Evolutionary conservation across 2,329 filamentous ascomycete species (phyloP), one percentile per base, ranked within the genome.

Genomic region (Aspergillus sp.): DNA sequence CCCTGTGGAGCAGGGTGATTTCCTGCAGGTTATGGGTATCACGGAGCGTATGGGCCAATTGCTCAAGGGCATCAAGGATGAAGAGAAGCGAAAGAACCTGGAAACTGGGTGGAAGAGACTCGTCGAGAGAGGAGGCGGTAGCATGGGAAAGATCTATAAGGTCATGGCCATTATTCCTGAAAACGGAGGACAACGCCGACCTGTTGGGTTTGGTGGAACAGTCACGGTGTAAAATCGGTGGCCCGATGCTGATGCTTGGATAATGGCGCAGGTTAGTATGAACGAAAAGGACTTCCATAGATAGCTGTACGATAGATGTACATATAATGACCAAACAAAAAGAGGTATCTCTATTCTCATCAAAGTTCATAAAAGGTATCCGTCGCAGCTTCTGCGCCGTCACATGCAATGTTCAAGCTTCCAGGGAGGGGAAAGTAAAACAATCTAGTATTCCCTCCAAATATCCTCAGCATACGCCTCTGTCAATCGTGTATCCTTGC

Each of bases 121-220:
- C 40, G 81, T 96, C n/a, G 90, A 95, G 64, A 76, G 82, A 34
- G 85, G 87, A 0, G 85, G 83, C 1, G 82, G 81, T 40, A 91
- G 90, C 0, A 98, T 98, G 93, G 93, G 93, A 0, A 90, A 85
- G 70, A 73, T 95, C 19, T 98, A 98, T 66, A 96, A 97, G 70
- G 90, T 82, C 26, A 77, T 98, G 76, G 88, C 90, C 9, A 88
- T 98, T 56, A 62, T 97, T 57, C 93, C 93, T 0, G 86, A 90
- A 66, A 88, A 86, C 51, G 78, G 76, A 31, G 84, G 86, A 2
- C 76, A 73, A 48, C 81, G 90, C 57, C 77, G 84, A 46, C 91
- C 91, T 2, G 90, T 95, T 43, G 93, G 93, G 0, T 97, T 98
- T 71, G 93, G 93, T 0, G 93, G 91, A 1, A 82, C 56, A 67